These are phyloP conservation scores for Podila verticillata DNA, from an alignment of 192 early-diverging fungal genomes.

Conservation along the genomic window DNA sequence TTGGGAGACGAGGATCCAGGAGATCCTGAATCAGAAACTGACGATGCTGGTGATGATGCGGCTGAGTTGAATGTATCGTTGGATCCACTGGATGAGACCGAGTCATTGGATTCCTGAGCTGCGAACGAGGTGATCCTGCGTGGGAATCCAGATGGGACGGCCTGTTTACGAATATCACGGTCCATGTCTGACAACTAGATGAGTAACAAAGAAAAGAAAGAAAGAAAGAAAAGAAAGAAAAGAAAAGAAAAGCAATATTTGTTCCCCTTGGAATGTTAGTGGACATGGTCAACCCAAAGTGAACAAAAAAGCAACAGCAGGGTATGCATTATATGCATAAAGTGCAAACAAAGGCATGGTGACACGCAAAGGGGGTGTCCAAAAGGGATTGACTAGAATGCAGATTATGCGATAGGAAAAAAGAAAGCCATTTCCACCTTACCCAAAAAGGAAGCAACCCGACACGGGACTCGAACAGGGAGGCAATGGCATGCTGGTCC, in stretches of 20 bases:
- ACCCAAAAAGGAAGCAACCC: slow-evolving; percentile 62
- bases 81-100: slow-evolving; percentile 21
- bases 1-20: background rate
- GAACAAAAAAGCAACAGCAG: background rate
- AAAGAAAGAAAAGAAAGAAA: background rate
- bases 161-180: slow-evolving; percentile 60
- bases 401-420: background rate
- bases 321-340: no score
- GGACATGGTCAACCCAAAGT: background rate
- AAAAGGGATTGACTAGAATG: no score
- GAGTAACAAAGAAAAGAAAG: background rate
- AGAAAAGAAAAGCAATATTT: slow-evolving; percentile 1
- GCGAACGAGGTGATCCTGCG: slow-evolving; percentile 13
- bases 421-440: slow-evolving; percentile 3
- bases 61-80: slow-evolving; percentile 24
- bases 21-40: slow-evolving; percentile 14
- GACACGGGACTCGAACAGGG: slow-evolving; percentile 54
- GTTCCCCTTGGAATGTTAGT: no score
- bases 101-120: slow-evolving; percentile 23
- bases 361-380: no score
- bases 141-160: slow-evolving; percentile 30
- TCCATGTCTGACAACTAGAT: slow-evolving; percentile 59
- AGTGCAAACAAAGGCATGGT: no score
- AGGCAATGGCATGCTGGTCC: slow-evolving; percentile 57
- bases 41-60: slow-evolving; percentile 14